Conservation (phyloP, 192 early-diverging fungal species). For the Chytriomyces sp. region DNA sequence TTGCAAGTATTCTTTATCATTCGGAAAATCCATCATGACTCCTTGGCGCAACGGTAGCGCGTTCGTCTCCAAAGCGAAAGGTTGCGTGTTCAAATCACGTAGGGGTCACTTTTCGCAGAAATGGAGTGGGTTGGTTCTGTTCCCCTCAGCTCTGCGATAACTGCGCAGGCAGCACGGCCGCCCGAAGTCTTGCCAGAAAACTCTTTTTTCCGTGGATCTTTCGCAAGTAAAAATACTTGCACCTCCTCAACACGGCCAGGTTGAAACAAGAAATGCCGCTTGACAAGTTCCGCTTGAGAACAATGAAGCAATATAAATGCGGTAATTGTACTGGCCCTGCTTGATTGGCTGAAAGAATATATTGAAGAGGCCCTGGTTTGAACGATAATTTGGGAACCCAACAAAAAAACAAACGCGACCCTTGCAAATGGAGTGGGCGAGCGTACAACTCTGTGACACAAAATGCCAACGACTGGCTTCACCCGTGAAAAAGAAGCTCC, state of each 20-base stretch:
- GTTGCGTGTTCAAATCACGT: conserved; percentile 47
- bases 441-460: background rate
- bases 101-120: conserved; percentile 32
- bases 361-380: background rate
- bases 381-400: background rate
- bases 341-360: background rate
- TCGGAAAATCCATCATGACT: no score
- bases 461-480: background rate
- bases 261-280: no score
- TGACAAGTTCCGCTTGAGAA: no score
- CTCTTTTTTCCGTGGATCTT: no score
- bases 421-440: no score
- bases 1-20: no score
- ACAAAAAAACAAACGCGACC: no score
- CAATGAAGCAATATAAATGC: no score
- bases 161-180: background rate
- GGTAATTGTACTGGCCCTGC: background rate
- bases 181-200: no score
- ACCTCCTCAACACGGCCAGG: no score
- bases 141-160: background rate
- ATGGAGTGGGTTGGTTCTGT: background rate
- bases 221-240: no score
- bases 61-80: conserved; percentile 51
- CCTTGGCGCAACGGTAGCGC: conserved; percentile 48
- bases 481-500: background rate